These are phyloP conservation scores for Blastobotrys petasosporus DNA, from an alignment of 1,139 yeast species.

Conservation along the genomic window DNA sequence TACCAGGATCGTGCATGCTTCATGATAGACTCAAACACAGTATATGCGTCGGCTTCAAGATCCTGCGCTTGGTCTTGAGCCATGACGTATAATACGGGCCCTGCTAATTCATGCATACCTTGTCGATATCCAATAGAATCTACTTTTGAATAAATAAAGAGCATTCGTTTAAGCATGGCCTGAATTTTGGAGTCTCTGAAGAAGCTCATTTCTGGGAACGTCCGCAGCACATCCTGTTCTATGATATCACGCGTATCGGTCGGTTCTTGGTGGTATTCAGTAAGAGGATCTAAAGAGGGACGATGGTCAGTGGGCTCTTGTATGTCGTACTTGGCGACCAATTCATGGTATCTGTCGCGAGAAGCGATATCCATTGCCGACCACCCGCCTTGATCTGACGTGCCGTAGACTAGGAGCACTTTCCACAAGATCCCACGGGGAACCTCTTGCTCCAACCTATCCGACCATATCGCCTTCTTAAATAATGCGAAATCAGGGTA, in stretches of 20 bases:
- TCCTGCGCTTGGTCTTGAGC: constrained; percentile 16
- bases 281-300: constrained; percentile 8
- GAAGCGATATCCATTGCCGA: constrained; percentile 16
- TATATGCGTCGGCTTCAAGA: constrained; percentile 20
- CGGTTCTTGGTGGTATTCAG: background rate
- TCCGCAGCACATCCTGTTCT: constrained; percentile 45
- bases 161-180: constrained; percentile 40
- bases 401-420: constrained; percentile 23
- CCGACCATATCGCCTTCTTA: constrained; percentile 16
- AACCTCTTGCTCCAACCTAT: constrained; percentile 15
- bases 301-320: background rate
- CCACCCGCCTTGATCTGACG: constrained; percentile 22
- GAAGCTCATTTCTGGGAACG: constrained; percentile 53
- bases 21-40: constrained; percentile 33
- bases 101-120: constrained; percentile 58
- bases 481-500: constrained; percentile 17
- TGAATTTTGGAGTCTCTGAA: constrained; percentile 34
- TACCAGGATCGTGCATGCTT: constrained; percentile 30
- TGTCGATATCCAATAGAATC: constrained; percentile 54
- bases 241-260: constrained; percentile 22
- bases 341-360: constrained; percentile 13
- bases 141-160: constrained; percentile 49
- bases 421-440: constrained; percentile 27
- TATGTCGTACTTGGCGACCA: constrained; percentile 3
- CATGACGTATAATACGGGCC: constrained; percentile 38